Conservation (phyloP, 164 flowering plant genomes). For the Vitis amurensis region DNA sequence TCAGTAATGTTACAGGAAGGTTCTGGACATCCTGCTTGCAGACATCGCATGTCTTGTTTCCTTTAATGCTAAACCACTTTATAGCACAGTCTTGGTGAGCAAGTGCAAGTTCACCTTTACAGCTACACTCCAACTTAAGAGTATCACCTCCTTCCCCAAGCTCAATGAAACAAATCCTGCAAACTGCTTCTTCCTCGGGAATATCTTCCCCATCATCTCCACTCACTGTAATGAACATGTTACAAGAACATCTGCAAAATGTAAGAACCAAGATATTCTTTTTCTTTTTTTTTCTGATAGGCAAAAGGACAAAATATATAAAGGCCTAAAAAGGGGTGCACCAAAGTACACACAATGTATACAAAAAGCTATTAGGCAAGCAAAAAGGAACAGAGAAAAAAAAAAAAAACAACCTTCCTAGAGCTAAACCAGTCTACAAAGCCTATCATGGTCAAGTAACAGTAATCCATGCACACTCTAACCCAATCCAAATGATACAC, state of each 20-base stretch:
- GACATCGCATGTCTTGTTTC: constrained; percentile 78
- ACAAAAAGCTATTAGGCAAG: no score
- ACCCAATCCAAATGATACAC: no score
- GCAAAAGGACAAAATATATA: no score
- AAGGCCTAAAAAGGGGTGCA: no score
- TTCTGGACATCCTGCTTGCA: constrained; percentile 77
- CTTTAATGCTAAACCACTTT: constrained; percentile 90
- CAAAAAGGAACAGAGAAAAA: no score
- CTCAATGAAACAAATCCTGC: constrained; percentile 82
- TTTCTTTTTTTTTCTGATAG: no score
- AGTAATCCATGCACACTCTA: no score
- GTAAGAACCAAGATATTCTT: not conserved
- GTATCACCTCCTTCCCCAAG: constrained; percentile 78
- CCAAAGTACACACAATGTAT: no score
- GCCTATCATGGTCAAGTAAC: no score
- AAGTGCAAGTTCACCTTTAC: constrained; percentile 91
- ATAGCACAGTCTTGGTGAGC: constrained; percentile 84
- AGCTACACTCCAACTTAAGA: constrained; percentile 81
- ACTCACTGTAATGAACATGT: constrained; percentile 28
- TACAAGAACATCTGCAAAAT: not conserved
- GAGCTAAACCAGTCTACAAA: no score
- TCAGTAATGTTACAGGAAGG: constrained; percentile 72
- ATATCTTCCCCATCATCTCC: constrained; percentile 68
- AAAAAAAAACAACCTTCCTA: no score
- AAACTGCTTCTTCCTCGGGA: constrained; percentile 85